These are phyloP conservation scores for Crotalaria pallida DNA, from an alignment of 306 rosid species.

Conservation along the genomic window DNA sequence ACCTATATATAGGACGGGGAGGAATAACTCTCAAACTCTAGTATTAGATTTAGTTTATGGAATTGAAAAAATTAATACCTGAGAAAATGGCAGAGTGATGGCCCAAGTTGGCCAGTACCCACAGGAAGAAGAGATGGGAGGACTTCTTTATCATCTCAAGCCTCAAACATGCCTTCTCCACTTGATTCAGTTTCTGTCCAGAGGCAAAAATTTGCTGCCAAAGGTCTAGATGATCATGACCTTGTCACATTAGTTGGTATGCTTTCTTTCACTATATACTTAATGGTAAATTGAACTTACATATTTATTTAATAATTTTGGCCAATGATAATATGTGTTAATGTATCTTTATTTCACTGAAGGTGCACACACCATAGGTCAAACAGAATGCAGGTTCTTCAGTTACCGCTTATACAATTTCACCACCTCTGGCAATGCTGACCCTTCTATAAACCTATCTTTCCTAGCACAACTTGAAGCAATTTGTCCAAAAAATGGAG, in stretches of 20 bases:
- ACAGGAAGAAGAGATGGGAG: constrained; percentile 71
- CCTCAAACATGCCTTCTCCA: constrained; percentile 71
- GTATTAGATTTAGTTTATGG: no score
- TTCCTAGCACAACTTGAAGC: constrained; percentile 42
- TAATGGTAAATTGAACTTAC: neutral
- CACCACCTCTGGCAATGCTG: constrained; percentile 54
- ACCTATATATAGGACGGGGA: no score
- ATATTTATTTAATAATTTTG: neutral
- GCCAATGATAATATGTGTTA: neutral
- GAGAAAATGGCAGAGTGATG: constrained; percentile 31
- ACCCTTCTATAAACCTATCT: constrained; percentile 52
- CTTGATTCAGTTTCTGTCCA: constrained; percentile 55
- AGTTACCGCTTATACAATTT: constrained; percentile 60
- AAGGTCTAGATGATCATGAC: constrained; percentile 66
- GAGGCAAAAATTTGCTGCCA: constrained; percentile 55
- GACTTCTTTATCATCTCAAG: constrained; percentile 42
- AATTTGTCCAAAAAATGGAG: constrained; percentile 49
- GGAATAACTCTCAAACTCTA: no score
- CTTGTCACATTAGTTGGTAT: constrained; percentile 72
- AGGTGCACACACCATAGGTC: constrained; percentile 79
- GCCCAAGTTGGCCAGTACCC: constrained; percentile 72
- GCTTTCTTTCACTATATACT: neutral
- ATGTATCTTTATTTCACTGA: neutral
- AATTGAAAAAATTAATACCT: neutral
- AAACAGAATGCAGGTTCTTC: constrained; percentile 53